Evolutionary conservation across 257 asterid genomes (phyloP).

Genomic region (Capsicum chinense): DNA sequence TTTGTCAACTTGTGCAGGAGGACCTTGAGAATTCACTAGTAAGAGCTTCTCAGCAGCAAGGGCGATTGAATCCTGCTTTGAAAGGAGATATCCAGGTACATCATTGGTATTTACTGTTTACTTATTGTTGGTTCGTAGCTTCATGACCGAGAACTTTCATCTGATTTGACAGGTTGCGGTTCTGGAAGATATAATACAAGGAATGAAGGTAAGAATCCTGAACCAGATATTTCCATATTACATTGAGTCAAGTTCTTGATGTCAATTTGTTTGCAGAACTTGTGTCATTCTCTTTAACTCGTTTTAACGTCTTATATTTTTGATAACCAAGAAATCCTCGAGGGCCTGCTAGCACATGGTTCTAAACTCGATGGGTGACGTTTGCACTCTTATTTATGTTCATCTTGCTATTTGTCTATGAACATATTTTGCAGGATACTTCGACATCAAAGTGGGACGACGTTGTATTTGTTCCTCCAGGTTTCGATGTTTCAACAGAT

Average conservation of each 20-base stretch:
- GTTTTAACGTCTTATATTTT: not conserved
- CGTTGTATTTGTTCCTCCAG: conserved; percentile 90
- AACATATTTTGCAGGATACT: conserved; percentile 58
- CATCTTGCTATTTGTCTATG: not conserved
- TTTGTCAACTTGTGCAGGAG: conserved; percentile 57
- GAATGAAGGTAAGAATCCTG: conserved; percentile 74
- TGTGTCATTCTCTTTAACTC: not conserved
- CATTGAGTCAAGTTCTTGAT: not conserved
- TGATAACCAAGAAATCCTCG: not conserved
- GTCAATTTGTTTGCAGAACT: not conserved
- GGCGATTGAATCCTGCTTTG: conserved; percentile 63
- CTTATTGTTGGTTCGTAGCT: not conserved
- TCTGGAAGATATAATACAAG: conserved; percentile 80
- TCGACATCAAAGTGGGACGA: conserved; percentile 73
- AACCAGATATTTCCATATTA: not conserved
- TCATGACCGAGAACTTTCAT: conserved; percentile 22
- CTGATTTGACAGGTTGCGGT: conserved; percentile 66
- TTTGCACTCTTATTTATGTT: not conserved
- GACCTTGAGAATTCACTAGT: conserved; percentile 74
- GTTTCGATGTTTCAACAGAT: conserved; percentile 73
- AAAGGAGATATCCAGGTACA: conserved; percentile 70
- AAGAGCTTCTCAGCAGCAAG: conserved; percentile 74
- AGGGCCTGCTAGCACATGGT: not conserved
- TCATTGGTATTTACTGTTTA: not conserved
- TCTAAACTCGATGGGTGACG: not conserved